phyloP scores from a whole-genome alignment of 148 eudicot genomes.

The Polygonum maritimum region DNA sequence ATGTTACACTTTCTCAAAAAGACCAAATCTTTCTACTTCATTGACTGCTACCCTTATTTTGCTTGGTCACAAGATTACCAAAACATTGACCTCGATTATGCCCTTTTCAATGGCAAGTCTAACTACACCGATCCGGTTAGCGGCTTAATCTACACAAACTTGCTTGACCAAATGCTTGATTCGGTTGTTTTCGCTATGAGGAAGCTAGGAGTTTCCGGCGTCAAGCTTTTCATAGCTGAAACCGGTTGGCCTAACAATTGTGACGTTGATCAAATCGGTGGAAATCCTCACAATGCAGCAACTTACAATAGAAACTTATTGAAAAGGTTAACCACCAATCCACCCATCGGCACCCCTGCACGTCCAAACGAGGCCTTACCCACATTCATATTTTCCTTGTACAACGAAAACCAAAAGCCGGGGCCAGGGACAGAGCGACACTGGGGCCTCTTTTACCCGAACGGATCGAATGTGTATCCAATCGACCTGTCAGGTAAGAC shows the following conservation, averaged over 20 bases:
- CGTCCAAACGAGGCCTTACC: constrained; percentile 61
- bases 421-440: constrained; percentile 93
- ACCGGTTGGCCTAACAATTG: constrained; percentile 97
- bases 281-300: constrained; percentile 65
- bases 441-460: constrained; percentile 73
- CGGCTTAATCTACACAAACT: constrained; percentile 45
- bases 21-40: constrained; percentile 73
- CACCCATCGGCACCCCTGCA: constrained; percentile 74
- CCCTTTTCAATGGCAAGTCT: constrained; percentile 30
- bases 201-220: constrained; percentile 42
- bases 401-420: constrained; percentile 67
- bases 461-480: constrained; percentile 42
- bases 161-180: constrained; percentile 82
- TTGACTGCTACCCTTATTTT: constrained; percentile 68
- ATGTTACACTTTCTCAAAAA: constrained; percentile 53
- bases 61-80: constrained; percentile 42
- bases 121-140: constrained; percentile 51
- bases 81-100: constrained; percentile 56
- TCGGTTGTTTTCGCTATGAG: constrained; percentile 66
- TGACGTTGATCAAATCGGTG: constrained; percentile 74
- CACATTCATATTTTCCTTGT: constrained; percentile 56
- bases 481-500: constrained; percentile 70
- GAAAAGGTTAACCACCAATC: constrained; percentile 49
- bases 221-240: constrained; percentile 56
- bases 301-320: constrained; percentile 68